Percentiles rank a stretch among this genome's conserved stretches.
Conservation (phyloP, 176 grass and related monocot species). For the Aegilops sharonensis region DNA sequence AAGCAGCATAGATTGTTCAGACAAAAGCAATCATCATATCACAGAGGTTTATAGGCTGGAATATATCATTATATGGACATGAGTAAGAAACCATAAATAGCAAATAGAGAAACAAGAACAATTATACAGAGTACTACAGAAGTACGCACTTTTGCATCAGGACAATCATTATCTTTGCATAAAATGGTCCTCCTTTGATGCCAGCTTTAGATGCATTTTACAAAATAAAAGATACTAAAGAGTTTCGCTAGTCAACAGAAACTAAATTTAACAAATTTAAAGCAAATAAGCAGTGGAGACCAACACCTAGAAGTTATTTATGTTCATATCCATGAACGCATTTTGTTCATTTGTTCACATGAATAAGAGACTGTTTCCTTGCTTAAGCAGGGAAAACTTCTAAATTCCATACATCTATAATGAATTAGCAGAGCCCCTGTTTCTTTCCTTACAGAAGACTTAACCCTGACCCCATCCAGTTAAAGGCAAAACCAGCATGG, state of each 20-base stretch:
- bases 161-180: background rate
- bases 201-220: conserved; percentile 8
- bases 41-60: background rate
- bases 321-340: background rate
- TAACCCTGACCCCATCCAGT: background rate
- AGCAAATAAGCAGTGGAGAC: background rate
- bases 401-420: background rate
- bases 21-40: conserved; percentile 7
- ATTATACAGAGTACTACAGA: background rate
- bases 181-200: background rate
- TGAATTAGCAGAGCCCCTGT: background rate
- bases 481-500: background rate
- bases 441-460: background rate
- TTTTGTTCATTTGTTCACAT: background rate
- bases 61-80: background rate
- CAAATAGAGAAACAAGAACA: background rate
- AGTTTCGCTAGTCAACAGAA: background rate
- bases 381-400: background rate
- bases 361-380: background rate
- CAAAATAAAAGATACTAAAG: background rate
- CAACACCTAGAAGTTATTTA: conserved; percentile 27
- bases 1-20: conserved; percentile 14
- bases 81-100: background rate
- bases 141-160: background rate
- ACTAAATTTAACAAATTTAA: background rate